Base-by-base conservation (phyloP, 805 yeast genomes). In the Ogataea parapolymorpha region DNA sequence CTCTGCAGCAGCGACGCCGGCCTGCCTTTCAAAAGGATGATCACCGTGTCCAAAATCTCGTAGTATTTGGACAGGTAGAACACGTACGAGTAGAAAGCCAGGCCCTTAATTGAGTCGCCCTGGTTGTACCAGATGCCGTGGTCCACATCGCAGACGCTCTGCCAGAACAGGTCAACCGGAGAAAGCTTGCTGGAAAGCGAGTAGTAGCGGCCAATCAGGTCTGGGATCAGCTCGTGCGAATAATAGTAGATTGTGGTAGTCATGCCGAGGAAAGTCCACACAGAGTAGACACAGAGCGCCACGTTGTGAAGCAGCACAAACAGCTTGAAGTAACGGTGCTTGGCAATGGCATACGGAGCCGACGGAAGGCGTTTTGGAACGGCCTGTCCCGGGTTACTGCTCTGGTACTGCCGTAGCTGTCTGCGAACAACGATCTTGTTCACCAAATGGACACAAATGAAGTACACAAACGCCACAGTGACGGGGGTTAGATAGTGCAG, bases 211-310 rank as follows among this genome's bases (percentile, higher is more conserved):
- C 54, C 32, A 23, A 68, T 51, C 11, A 62, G 36, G 13, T 39
- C 42, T 11, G 65, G 63, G 6, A 70, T 36, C 15, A 62, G 37
- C 15, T 55, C 56, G 28, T 57, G 56, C 4, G 71, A 59, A 44
- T 74, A 69, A 35, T 62, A 58, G 43, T 66, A 59, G 53, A 82
- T 74, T 9, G 82, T 67, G 14, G 64, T 53, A 20, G 73, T 59
- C 80, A 82, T 80, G n/a, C 86, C 85, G 16, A 77, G 34, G 47
- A 80, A 80, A 7, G 88, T 80, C 86, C 86, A 81, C 23, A 73
- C 71, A 3, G 86, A 80, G 62, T 80, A 82, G n/a, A 65, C 64
- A 56, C 87, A 81, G 26, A 82, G 71, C 32, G 74, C 70, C 16
- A 79, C 49, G 56, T 82, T 82, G 62, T 82, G 89, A 29, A 77